Conservation (phyloP, 73 alveolate genomes). For the Paramecium sonneborni region DNA sequence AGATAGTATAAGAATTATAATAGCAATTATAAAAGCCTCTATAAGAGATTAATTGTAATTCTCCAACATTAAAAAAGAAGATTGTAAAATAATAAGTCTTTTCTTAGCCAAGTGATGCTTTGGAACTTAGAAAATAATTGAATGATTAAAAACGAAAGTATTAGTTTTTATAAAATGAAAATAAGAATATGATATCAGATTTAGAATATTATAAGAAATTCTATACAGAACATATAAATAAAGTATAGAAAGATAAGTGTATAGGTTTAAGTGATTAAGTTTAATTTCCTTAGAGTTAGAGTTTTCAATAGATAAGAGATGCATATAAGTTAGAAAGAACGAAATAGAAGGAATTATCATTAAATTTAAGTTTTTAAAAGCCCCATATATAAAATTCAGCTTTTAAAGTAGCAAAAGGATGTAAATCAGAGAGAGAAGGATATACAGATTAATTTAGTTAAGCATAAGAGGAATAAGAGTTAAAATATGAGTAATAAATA, state of each 20-base stretch:
- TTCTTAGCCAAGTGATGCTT: not conserved
- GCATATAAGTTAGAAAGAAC: constrained; percentile 11
- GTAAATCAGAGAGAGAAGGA: not conserved
- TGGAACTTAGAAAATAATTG: constrained; percentile 7
- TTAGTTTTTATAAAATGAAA: not conserved
- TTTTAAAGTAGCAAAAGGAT: not conserved
- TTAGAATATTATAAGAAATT: constrained; percentile 45
- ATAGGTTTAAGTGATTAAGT: not conserved
- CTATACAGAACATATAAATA: constrained; percentile 8
- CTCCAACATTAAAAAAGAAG: constrained; percentile 19
- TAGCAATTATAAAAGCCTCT: not conserved
- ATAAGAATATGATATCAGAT: not conserved
- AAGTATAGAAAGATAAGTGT: not conserved
- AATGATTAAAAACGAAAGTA: constrained; percentile 12
- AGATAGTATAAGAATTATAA: not conserved
- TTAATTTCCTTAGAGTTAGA: not conserved
- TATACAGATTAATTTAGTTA: not conserved
- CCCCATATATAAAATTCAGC: not conserved
- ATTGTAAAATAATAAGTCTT: not conserved
- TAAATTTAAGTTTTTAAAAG: constrained; percentile 23
- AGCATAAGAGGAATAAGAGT: not conserved
- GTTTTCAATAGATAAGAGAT: not conserved
- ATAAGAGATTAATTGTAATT: not conserved
- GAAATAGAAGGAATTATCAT: not conserved
- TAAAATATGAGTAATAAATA: constrained; percentile 1